Evolutionary conservation across 345 rosid species (phyloP), one percentile per base, ranked within the genome.

Genomic region (Noccaea bulbosa): DNA sequence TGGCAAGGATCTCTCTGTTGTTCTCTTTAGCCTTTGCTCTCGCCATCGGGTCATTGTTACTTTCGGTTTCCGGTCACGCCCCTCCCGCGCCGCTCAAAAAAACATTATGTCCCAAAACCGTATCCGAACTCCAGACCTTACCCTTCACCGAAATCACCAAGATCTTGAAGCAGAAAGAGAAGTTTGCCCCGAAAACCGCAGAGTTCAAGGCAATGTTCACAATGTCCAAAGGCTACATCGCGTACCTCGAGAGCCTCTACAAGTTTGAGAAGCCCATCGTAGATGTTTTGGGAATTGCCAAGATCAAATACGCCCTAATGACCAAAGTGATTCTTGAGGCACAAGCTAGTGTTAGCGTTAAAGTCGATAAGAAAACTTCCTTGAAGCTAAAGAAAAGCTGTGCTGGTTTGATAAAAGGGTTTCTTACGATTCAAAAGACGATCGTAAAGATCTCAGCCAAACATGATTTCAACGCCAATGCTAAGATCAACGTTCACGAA

Each of bases 131-230:
- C 20, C 51, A 38, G 7, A 70, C 74, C 22, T 70, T 59, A 59
- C 74, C 74, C 30, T 70, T 70, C 30, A 40, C 41, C 67, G 6
- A 59, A 11, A 70, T 70, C 67, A 50, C 51, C 5, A 4, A 39
- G 41, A 39, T 70, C 35, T 22, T 70, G 50, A 60, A 60, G 60
- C 51, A 16, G 9, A 49, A 59, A 48, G 74, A 59, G 15, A 16
- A 12, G n/a, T 39, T 16, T 8, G 57, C 67, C 51, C 67, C 49
- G 1, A 59, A 70, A 49, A 49, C 74, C 33, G 14, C 58, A 1
- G 40, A 60, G 38, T 49, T 60, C n/a, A 60, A 70, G 74, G 74
- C 43, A 39, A 70, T 70, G 67, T 60, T 70, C 60, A 27, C 74
- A 70, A 5, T 60, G 22, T 70, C 52, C 67, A 60, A 70, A 70